Percentiles rank a stretch among this genome's conserved stretches.
phyloP scores from a whole-genome alignment of 23 red algal genomes.

The Gracilaria vermiculophylla region DNA sequence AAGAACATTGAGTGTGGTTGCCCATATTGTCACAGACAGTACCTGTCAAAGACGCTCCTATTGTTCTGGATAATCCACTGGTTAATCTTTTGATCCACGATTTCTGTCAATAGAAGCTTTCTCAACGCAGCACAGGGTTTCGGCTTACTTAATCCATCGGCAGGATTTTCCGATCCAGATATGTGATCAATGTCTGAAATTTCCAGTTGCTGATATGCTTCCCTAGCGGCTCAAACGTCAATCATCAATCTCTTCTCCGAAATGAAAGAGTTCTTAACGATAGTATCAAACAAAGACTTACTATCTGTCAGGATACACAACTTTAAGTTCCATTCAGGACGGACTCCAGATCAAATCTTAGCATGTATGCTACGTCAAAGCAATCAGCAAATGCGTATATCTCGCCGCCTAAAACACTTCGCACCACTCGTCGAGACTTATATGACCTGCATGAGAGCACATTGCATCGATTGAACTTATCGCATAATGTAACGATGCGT shows the following conservation, averaged over 20 bases:
- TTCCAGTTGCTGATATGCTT: conserved; percentile 3
- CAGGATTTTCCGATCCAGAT: not conserved
- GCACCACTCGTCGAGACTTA: conserved; percentile 30
- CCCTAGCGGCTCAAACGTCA: not conserved
- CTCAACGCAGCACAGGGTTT: not conserved
- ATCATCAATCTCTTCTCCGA: conserved; percentile 44
- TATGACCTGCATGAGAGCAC: conserved; percentile 3
- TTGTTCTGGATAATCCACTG: conserved; percentile 5
- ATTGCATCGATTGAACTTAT: conserved; percentile 5
- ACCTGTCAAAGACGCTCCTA: not conserved
- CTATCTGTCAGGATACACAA: conserved; percentile 2
- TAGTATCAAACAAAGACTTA: conserved; percentile 24
- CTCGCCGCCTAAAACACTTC: conserved; percentile 11
- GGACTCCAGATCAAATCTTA: not conserved
- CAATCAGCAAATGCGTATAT: conserved; percentile 46
- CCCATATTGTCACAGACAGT: too few species aligned
- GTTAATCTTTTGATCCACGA: not conserved
- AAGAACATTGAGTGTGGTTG: too few species aligned
- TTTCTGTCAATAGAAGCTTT: not conserved
- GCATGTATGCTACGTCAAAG: conserved; percentile 36
- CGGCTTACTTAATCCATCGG: conserved; percentile 17
- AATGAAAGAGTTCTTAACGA: conserved; percentile 3
- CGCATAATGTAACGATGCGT: conserved; percentile 45
- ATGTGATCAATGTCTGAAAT: conserved; percentile 7
- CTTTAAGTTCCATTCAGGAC: not conserved